Percentiles rank a stretch among this genome's conserved stretches.
phyloP scores from a whole-genome alignment of 2,329 filamentous ascomycete genomes.

The Penicillium sp. region DNA sequence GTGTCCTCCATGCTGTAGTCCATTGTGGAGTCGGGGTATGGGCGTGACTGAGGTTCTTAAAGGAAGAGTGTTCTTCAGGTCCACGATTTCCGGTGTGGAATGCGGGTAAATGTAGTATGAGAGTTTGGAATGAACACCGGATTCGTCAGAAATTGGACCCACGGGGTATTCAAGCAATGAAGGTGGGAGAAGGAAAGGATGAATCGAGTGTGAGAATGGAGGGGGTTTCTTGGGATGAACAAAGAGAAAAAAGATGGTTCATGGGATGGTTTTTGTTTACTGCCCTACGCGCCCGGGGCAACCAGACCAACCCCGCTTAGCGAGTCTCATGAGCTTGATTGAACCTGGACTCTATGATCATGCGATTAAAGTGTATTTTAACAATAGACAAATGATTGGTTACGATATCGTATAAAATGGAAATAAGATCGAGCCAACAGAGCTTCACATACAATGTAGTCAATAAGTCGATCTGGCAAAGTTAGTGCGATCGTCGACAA shows the following conservation, averaged over 20 bases:
- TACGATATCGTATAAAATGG: not conserved
- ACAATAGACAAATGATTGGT: not conserved
- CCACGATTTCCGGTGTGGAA: not conserved
- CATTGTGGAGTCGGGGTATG: constrained; percentile 39
- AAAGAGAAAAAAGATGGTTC: not conserved
- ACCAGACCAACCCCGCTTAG: constrained; percentile 7
- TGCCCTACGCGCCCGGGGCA: constrained; percentile 8
- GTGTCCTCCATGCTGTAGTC: constrained; percentile 59
- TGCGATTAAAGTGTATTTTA: no score
- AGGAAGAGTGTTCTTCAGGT: not conserved
- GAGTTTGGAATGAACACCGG: constrained; percentile 9
- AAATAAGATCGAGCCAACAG: not conserved
- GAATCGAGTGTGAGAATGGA: not conserved
- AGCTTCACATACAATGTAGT: not conserved
- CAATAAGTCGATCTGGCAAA: not conserved
- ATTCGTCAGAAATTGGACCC: not conserved
- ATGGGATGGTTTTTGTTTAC: constrained; percentile 8
- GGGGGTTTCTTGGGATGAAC: not conserved
- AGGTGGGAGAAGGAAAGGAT: not conserved
- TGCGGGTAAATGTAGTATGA: constrained; percentile 2
- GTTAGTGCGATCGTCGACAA: not conserved
- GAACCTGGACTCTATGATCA: no score
- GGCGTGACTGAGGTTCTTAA: not conserved
- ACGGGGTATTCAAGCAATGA: not conserved
- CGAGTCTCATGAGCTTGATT: not conserved